phyloP scores from a whole-genome alignment of 345 rosid species.

The Geranium rotundifolium region DNA sequence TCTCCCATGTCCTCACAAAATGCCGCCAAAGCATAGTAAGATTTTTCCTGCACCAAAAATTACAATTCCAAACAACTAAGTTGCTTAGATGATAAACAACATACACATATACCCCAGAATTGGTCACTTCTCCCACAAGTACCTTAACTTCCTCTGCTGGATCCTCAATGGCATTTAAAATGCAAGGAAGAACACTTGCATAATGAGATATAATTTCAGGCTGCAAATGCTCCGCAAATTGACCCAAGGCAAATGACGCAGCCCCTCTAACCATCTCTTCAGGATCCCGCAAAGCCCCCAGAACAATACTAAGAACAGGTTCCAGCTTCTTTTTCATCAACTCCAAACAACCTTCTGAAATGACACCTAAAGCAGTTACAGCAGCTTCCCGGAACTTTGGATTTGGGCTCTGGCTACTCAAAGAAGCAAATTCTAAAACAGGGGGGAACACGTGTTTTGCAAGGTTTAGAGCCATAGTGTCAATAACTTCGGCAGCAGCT shows the following conservation, averaged over 20 bases:
- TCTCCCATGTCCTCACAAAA: conserved; percentile 98
- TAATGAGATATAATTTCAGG: conserved; percentile 83
- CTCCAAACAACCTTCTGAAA: conserved; percentile 89
- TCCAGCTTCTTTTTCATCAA: conserved; percentile 80
- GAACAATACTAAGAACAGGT: conserved; percentile 68
- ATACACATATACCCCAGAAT: not conserved
- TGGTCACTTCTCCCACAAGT: conserved; percentile 9
- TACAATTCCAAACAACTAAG: conserved; percentile 4
- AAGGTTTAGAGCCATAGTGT: conserved; percentile 86
- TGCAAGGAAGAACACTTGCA: conserved; percentile 82
- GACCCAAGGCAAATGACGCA: conserved; percentile 96
- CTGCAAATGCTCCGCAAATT: conserved; percentile 95
- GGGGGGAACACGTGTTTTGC: conserved; percentile 78
- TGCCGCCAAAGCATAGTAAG: conserved; percentile 96
- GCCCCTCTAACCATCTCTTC: conserved; percentile 98
- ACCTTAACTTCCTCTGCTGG: conserved; percentile 97
- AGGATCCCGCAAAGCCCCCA: conserved; percentile 78
- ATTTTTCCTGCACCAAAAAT: conserved; percentile 55
- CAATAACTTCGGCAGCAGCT: conserved; percentile 99
- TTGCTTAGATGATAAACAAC: not conserved
- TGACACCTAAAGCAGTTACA: conserved; percentile 84
- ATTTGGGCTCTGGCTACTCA: conserved; percentile 56
- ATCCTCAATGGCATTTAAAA: conserved; percentile 88
- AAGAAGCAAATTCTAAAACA: conserved; percentile 75
- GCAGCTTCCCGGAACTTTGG: conserved; percentile 92